phyloP scores from a whole-genome alignment of 1,284 basidiomycete genomes.

The Omphalotus olearius region DNA sequence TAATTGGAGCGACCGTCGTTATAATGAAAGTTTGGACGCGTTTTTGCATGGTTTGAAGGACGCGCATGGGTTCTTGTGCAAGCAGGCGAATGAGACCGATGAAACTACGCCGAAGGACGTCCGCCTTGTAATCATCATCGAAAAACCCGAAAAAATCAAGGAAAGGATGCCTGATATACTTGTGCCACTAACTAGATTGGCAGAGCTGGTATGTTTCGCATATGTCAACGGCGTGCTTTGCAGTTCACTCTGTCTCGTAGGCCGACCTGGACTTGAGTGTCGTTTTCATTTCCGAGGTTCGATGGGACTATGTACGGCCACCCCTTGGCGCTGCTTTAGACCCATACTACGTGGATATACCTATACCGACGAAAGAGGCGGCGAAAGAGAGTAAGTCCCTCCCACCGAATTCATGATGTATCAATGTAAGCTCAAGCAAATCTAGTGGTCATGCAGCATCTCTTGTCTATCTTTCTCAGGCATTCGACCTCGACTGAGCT shows the following conservation, averaged over 20 bases:
- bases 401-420: conserved; percentile 14
- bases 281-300: conserved; percentile 62
- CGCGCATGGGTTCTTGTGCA: conserved; percentile 22
- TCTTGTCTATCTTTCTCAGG: conserved; percentile 3
- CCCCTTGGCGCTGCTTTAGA: conserved; percentile 68
- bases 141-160: conserved; percentile 66
- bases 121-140: conserved; percentile 60
- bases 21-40: conserved; percentile 62
- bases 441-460: conserved; percentile 1
- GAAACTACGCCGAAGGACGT: conserved; percentile 20
- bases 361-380: conserved; percentile 53
- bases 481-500: not conserved
- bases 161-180: conserved; percentile 60
- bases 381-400: conserved; percentile 54
- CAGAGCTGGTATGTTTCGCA: conserved; percentile 64
- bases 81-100: conserved; percentile 15
- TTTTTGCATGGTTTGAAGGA: conserved; percentile 59
- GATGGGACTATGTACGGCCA: conserved; percentile 76
- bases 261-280: conserved; percentile 44
- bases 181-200: conserved; percentile 66
- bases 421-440: not conserved
- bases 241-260: conserved; percentile 22
- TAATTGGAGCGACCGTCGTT: conserved; percentile 45
- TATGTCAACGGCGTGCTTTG: not conserved
- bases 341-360: conserved; percentile 69